A percentile compares a stretch with the other conserved stretches of the same genome.
Evolutionary conservation across 2,329 filamentous ascomycete genomes (phyloP).

Genomic region (Cladosporium sp.): DNA sequence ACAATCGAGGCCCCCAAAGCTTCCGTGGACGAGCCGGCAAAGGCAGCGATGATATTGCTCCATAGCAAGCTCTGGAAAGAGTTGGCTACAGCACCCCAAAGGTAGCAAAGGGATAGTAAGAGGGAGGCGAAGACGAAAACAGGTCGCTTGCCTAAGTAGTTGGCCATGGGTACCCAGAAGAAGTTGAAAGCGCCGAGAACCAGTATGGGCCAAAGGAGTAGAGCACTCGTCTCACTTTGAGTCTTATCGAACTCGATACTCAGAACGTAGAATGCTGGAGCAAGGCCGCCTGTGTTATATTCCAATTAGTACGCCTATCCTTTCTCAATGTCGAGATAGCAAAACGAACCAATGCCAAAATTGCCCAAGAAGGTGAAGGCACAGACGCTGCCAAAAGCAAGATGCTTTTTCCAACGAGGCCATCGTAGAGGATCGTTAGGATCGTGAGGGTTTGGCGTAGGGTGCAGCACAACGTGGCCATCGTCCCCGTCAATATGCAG

Average conservation of each 20-base stretch:
- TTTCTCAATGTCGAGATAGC: too few species aligned
- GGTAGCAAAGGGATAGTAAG: conserved; percentile 42
- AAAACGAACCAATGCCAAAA: conserved; percentile 34
- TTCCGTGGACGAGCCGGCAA: conserved; percentile 43
- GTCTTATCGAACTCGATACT: conserved; percentile 43
- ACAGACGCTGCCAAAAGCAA: conserved; percentile 41
- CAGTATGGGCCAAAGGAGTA: conserved; percentile 40
- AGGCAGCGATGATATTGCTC: conserved; percentile 43
- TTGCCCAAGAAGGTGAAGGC: conserved; percentile 46
- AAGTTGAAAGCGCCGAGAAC: conserved; percentile 50
- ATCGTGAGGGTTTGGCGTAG: conserved; percentile 42
- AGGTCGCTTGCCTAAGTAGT: conserved; percentile 44
- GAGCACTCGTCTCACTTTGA: conserved; percentile 39
- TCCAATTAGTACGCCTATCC: background rate
- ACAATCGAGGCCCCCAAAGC: conserved; percentile 39
- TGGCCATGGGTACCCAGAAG: conserved; percentile 47
- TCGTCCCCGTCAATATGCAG: conserved; percentile 24
- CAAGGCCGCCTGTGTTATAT: conserved; percentile 31
- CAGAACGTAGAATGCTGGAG: conserved; percentile 41
- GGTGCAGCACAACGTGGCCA: conserved; percentile 40
- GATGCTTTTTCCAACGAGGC: conserved; percentile 44
- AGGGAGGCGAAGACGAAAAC: conserved; percentile 42
- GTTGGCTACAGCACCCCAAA: conserved; percentile 43
- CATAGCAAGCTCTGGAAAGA: conserved; percentile 42
- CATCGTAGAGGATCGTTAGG: conserved; percentile 47